Conservation (phyloP, 495 filamentous ascomycete genomes). For the Lasiosphaeria hispida region DNA sequence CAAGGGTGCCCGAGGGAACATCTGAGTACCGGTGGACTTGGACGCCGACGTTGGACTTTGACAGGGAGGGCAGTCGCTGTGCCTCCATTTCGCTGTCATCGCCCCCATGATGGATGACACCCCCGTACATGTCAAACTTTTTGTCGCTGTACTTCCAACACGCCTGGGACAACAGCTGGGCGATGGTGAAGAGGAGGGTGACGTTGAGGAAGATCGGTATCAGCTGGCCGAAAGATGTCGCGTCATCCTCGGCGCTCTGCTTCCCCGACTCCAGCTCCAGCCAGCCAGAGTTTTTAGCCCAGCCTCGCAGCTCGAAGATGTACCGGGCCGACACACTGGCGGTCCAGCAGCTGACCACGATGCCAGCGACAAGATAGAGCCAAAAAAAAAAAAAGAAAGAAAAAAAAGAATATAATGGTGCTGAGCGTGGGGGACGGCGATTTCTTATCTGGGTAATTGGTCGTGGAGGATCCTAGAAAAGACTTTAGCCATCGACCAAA, state of each 20-base stretch:
- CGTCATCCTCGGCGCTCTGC: constrained; percentile 31
- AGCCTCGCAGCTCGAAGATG: constrained; percentile 28
- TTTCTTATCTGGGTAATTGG: no score
- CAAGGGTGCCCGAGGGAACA: neutral
- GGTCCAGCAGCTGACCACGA: constrained; percentile 18
- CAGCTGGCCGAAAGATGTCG: constrained; percentile 37
- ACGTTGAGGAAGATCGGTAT: constrained; percentile 26
- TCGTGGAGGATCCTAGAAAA: no score
- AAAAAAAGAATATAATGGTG: no score
- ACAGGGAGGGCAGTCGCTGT: neutral
- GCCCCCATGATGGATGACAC: neutral
- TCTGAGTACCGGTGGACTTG: constrained; percentile 1
- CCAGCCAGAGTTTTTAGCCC: constrained; percentile 34
- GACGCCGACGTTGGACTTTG: neutral
- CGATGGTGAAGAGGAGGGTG: neutral
- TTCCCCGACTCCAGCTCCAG: constrained; percentile 15
- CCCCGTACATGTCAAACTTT: constrained; percentile 4
- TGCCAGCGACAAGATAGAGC: constrained; percentile 24
- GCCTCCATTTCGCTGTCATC: neutral
- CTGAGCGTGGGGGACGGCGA: no score
- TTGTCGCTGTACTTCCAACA: neutral
- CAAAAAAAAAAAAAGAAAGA: constrained; percentile 22
- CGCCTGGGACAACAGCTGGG: neutral
- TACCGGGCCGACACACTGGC: constrained; percentile 22
- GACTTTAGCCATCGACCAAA: no score